Conservation (phyloP, 306 rosid species). For the Medicago lupulina region DNA sequence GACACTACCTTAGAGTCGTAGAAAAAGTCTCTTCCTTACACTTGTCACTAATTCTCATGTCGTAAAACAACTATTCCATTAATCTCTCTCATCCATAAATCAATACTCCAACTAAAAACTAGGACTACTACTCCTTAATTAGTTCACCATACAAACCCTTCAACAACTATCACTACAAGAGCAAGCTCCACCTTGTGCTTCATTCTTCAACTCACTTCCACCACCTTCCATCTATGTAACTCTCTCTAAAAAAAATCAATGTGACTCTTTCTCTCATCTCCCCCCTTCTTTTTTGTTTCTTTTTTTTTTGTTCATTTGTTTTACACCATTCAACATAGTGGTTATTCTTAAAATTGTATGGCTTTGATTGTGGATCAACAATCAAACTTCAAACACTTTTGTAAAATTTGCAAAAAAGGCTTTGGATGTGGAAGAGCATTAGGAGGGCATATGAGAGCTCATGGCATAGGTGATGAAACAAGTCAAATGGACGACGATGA, state of each 20-base stretch:
- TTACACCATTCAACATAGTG: conserved; percentile 1
- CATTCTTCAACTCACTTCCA: conserved; percentile 37
- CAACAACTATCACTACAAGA: conserved; percentile 62
- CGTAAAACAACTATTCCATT: conserved; percentile 40
- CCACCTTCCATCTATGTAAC: conserved; percentile 6
- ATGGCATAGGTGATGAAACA: conserved; percentile 76
- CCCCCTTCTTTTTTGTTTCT: too few species aligned
- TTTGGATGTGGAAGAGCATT: conserved; percentile 92
- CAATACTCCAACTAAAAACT: conserved; percentile 77
- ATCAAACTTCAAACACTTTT: conserved; percentile 79
- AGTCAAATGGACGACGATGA: conserved; percentile 70
- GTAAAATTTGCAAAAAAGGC: conserved; percentile 93
- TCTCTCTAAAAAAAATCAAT: not conserved
- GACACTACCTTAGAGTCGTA: conserved; percentile 58
- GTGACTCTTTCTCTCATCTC: not conserved
- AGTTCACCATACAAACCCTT: conserved; percentile 60
- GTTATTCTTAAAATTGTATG: conserved; percentile 47
- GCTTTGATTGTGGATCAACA: conserved; percentile 70
- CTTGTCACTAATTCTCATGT: conserved; percentile 62
- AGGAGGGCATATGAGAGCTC: conserved; percentile 99
- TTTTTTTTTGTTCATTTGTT: not conserved
- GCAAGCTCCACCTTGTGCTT: conserved; percentile 47
- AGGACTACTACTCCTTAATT: conserved; percentile 62
- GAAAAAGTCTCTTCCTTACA: conserved; percentile 81
- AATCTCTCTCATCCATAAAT: conserved; percentile 61